Evolutionary conservation across 768 basidiomycete genomes (phyloP), one percentile per base, ranked within the genome.

Genomic region (Trametes gibbosa): DNA sequence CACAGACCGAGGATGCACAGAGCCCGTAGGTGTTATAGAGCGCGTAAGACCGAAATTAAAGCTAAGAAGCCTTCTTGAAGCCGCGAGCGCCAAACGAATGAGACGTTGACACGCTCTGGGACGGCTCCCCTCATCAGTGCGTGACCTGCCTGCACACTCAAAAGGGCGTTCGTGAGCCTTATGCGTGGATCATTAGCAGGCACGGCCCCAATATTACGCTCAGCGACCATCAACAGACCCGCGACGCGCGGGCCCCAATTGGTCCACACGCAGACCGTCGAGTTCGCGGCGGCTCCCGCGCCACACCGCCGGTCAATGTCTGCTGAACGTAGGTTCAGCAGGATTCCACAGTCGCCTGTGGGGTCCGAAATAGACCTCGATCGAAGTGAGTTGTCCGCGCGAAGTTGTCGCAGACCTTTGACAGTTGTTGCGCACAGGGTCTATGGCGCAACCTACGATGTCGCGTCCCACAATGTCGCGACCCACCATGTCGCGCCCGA

Each of bases 231-330:
- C 42, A 55, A 59, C 27, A 50, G 51, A 5, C 52, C 64, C 10
- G 39, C 46, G 55, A 58, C 58, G 1, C 48, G 52, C 24, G 61
- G 54, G 27, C 51, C 59, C 24, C 47, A 67, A 49, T 71, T 70
- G 66, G 77, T 65, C 47, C 75, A 77, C 9, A 79, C 78, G 9
- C 75, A 78, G 35, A 83, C 81, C 0, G 69, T 84, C 42, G 83
- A 85, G 62, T 84, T 85, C 64, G 80, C 80, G 5, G 73, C 75
- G n/a, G 60, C 64, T 16, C 67, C 76, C 16, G 55, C 55, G 25
- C 55, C 55, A 24, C 55, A 56, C 35, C 55, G 55, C 16, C 66
- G 56, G 42, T 70, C 65, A 27, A 65, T 67, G 1, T 53, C 42
- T 12, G 39, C 57, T 64, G 63, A 65, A 65, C 35, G 51, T 16